phyloP scores from a whole-genome alignment of 2,329 filamentous ascomycete genomes.

The Verticillium tricorpus region DNA sequence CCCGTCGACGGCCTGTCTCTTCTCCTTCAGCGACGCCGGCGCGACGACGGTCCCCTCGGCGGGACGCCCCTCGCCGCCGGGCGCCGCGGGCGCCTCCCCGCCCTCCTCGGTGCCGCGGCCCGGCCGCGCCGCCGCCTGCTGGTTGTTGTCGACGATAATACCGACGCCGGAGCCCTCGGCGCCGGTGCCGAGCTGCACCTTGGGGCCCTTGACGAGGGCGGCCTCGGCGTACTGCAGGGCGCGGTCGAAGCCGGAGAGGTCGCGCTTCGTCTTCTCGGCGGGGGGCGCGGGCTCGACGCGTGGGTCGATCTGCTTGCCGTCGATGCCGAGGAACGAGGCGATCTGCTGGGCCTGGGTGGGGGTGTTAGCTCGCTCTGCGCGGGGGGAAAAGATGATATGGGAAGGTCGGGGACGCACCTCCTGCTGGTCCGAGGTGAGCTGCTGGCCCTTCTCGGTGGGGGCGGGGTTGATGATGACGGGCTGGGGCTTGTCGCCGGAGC shows the following conservation, averaged over 20 bases:
- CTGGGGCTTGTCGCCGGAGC: constrained; percentile 1
- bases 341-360: constrained; percentile 32
- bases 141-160: constrained; percentile 31
- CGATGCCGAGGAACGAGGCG: constrained; percentile 37
- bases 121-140: constrained; percentile 20
- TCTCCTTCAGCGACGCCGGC: neutral
- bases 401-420: constrained; percentile 7
- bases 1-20: constrained; percentile 7
- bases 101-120: constrained; percentile 5
- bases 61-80: neutral
- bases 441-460: constrained; percentile 1
- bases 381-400: neutral
- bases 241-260: constrained; percentile 34
- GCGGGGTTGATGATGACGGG: constrained; percentile 4
- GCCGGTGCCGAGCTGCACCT: constrained; percentile 34
- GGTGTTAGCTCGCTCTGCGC: neutral
- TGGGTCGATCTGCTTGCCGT: constrained; percentile 43
- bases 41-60: neutral
- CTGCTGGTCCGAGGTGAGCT: constrained; percentile 3
- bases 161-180: constrained; percentile 33
- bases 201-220: constrained; percentile 31
- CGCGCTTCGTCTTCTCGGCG: constrained; percentile 25
- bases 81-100: constrained; percentile 2
- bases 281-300: constrained; percentile 21
- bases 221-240: constrained; percentile 33